Evolutionary conservation across 306 rosid genomes (phyloP).

Genomic region (Rosa multiflora): DNA sequence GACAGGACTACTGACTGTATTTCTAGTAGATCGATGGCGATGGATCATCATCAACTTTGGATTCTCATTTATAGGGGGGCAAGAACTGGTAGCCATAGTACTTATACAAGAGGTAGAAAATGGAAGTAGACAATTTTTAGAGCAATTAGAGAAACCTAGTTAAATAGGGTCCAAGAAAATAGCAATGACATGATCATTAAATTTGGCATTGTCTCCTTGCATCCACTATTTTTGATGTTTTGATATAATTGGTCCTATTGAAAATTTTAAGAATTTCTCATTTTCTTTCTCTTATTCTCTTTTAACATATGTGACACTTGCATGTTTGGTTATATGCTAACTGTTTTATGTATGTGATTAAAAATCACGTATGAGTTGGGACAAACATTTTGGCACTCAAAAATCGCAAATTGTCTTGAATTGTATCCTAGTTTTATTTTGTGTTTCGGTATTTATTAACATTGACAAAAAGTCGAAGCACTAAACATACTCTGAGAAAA

Average conservation of each 20-base stretch:
- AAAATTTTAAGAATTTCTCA: not conserved
- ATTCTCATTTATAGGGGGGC: not conserved
- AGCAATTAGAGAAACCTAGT: not conserved
- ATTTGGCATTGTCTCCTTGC: not conserved
- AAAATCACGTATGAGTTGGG: too few relatives aligned
- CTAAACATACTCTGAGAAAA: too few relatives aligned
- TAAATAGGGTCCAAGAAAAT: not conserved
- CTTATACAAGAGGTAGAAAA: not conserved
- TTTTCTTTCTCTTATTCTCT: too few relatives aligned
- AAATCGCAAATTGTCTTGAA: too few relatives aligned
- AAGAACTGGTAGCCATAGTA: not conserved
- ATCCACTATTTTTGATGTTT: not conserved
- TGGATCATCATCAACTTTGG: not conserved
- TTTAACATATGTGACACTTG: too few relatives aligned
- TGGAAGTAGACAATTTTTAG: not conserved
- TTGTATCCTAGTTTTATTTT: too few relatives aligned
- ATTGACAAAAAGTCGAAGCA: too few relatives aligned
- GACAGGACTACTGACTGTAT: not conserved
- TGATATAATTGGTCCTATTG: not conserved
- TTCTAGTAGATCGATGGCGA: not conserved
- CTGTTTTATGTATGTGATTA: too few relatives aligned
- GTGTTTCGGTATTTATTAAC: too few relatives aligned
- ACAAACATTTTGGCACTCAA: too few relatives aligned
- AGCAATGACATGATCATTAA: not conserved
- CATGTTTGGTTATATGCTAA: too few relatives aligned